A percentile compares a stretch with the other conserved stretches of the same genome.
Conservation (phyloP, 2,329 filamentous ascomycete genomes). For the Dothistroma septosporum region DNA sequence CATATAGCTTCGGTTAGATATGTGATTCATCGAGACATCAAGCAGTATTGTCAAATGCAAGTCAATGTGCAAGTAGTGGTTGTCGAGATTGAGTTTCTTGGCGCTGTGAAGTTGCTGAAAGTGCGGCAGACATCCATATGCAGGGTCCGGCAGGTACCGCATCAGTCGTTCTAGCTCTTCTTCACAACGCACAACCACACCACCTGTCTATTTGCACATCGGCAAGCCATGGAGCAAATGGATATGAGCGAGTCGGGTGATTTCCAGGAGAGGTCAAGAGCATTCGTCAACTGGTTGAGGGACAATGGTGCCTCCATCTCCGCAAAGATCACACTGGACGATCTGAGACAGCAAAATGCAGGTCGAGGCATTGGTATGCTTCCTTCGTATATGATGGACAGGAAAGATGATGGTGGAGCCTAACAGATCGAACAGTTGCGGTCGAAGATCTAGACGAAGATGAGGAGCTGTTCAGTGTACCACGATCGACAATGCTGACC, state of each 20-base stretch:
- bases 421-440: slow-evolving; percentile 56
- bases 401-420: background rate
- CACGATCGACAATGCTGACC: slow-evolving; percentile 66
- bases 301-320: slow-evolving; percentile 52
- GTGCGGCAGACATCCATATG: background rate
- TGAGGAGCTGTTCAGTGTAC: slow-evolving; percentile 76
- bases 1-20: background rate
- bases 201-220: slow-evolving; percentile 3
- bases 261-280: slow-evolving; percentile 42
- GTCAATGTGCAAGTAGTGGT: background rate
- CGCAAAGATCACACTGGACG: slow-evolving; percentile 55
- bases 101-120: background rate
- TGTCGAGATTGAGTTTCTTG: background rate
- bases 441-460: slow-evolving; percentile 65
- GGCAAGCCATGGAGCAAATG: slow-evolving; percentile 8
- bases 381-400: background rate
- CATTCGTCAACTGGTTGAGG: slow-evolving; percentile 57
- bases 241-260: slow-evolving; percentile 22
- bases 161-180: background rate
- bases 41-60: background rate
- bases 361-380: slow-evolving; percentile 61
- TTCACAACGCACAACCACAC: background rate
- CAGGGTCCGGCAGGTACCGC: background rate
- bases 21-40: background rate
- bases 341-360: slow-evolving; percentile 53